Percentiles rank a stretch among this genome's conserved stretches.
These are phyloP conservation scores for Neurospora sp. DNA, from an alignment of 495 filamentous ascomycete species.

Conservation along the genomic window DNA sequence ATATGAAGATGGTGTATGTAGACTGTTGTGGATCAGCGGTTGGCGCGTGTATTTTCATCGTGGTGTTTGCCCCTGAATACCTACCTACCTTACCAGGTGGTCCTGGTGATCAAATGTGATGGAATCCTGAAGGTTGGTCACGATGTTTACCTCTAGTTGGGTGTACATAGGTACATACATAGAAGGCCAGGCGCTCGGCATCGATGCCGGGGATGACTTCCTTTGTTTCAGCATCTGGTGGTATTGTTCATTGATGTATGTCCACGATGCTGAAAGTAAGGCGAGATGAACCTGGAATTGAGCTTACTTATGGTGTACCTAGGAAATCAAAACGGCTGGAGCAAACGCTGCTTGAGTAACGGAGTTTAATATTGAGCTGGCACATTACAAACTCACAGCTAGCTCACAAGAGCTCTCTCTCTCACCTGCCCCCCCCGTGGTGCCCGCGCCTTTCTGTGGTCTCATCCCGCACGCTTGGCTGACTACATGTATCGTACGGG, in stretches of 20 bases:
- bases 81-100: neutral
- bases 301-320: too few relatives aligned
- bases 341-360: neutral
- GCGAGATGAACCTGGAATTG: too few relatives aligned
- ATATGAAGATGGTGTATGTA: too few relatives aligned
- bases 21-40: neutral
- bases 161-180: too few relatives aligned
- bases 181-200: neutral
- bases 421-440: neutral
- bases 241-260: neutral
- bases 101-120: neutral
- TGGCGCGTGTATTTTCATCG: neutral
- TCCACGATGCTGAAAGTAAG: neutral
- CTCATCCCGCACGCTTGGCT: neutral
- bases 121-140: neutral
- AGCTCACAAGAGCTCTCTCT: neutral
- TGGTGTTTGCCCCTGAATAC: neutral
- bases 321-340: neutral
- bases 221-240: neutral
- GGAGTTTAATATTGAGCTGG: too few relatives aligned
- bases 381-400: neutral
- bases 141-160: neutral
- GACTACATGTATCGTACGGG: too few relatives aligned
- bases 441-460: neutral
- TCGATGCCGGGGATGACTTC: neutral